phyloP scores from a whole-genome alignment of 352 stramenopile species.

The Achlya hypogyna region DNA sequence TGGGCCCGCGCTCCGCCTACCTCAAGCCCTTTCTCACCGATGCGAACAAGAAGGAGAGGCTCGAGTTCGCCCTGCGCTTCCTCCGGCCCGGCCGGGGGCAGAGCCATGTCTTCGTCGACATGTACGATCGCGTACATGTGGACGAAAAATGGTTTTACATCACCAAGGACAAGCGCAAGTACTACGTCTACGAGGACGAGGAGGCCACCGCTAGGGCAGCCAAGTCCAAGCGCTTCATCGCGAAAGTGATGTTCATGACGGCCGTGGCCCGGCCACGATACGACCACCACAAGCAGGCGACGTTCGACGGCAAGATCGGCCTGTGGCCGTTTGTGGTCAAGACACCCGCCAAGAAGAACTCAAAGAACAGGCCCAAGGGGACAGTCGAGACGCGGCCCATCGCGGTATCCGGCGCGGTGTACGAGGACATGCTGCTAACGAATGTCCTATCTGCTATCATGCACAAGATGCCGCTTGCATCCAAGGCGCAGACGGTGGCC shows the following conservation, averaged over 20 bases:
- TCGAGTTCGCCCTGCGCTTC: neutral
- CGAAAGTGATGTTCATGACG: neutral
- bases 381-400: neutral
- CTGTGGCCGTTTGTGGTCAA: neutral
- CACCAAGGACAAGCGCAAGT: neutral
- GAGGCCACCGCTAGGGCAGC: neutral
- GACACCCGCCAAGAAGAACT: neutral
- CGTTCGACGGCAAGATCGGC: neutral
- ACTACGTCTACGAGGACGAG: neutral
- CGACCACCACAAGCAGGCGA: neutral
- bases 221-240: neutral
- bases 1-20: neutral
- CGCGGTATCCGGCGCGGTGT: neutral
- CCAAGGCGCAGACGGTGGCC: neutral
- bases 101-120: neutral
- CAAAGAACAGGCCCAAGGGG: neutral
- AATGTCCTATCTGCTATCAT: neutral
- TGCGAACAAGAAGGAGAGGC: neutral
- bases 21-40: neutral
- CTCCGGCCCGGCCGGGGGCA: neutral
- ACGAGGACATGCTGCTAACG: neutral
- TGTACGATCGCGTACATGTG: neutral
- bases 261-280: neutral
- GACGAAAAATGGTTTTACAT: neutral
- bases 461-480: neutral